These are phyloP conservation scores for Tricholoma sp. DNA, from an alignment of 768 basidiomycete species.

Conservation along the genomic window DNA sequence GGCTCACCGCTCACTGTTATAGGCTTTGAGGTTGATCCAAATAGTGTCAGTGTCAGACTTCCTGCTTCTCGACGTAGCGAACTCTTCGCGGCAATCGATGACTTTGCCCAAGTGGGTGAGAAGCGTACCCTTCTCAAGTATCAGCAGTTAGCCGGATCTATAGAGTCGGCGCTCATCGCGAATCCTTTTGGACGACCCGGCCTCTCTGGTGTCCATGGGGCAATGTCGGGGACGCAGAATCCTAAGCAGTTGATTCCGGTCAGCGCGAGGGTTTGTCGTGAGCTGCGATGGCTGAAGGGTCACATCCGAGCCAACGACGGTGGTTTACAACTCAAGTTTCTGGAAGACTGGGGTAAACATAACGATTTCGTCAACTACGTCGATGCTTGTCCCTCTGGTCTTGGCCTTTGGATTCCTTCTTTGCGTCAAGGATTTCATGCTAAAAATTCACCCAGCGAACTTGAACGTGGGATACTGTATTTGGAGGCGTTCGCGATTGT, in stretches of 20 bases:
- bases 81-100: not conserved
- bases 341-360: not conserved
- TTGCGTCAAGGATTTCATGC: not conserved
- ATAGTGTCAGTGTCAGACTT: conserved; percentile 1
- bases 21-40: conserved; percentile 8
- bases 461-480: not conserved
- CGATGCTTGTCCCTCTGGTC: not conserved
- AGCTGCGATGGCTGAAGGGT: not conserved
- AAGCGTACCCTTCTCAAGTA: not conserved
- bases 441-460: too few relatives aligned
- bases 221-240: not conserved
- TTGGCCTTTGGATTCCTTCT: not conserved
- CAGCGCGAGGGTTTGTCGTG: not conserved
- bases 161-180: not conserved
- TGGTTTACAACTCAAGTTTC: not conserved
- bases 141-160: not conserved
- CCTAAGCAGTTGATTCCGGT: not conserved
- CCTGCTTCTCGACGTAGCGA: not conserved
- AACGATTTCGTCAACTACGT: not conserved
- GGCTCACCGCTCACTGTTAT: conserved; percentile 1
- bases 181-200: not conserved
- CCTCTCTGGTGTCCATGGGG: not conserved
- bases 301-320: not conserved
- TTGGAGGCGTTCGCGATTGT: not conserved
- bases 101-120: not conserved